Evolutionary conservation across 768 basidiomycete genomes (phyloP), one percentile per base, ranked within the genome.

Genomic region (Suillus subalutaceus): DNA sequence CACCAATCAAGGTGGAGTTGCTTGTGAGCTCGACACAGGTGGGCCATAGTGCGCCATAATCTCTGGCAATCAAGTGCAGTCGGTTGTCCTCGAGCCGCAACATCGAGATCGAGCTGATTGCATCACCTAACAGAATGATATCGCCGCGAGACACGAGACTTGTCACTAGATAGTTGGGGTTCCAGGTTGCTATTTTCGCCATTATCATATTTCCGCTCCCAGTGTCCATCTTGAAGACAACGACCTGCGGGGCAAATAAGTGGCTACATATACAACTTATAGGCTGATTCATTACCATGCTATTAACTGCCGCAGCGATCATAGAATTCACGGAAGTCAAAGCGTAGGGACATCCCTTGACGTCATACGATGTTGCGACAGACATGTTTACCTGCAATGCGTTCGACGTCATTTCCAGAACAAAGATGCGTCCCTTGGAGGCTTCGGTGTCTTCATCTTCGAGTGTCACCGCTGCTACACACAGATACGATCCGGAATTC

Each of bases 131-230:
- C 20, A 92, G 77, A 32, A 97, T 74, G 56, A 77, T 79, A 66
- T 88, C 77, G 3, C 80, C 83, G 57, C 83, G 83, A 4, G 86
- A 79, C 0, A 84, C 86, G 26, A 97, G 77, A 64, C 86, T 88
- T 5, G 85, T 87, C 37, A 96, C 87, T 65, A 92, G 67, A 77
- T 96, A 95, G 64, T 92, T 94, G 73, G 94, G 92, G 68, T 91
- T 88, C 90, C 93, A 96, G 46, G 85, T 80, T 0, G 85, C 74
- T 8, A 86, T 70, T 38, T 80, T 79, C 6, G 72, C 71, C 68
- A 79, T 76, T 1, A 75, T 68, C 41, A 78, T 69, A 18, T 79
- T 69, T 43, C 72, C 70, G 12, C 74, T 72, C n/a, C 80, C 70
- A 59, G 67, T 73, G 52, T 82, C 79, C 3, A 87, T 74, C 7